Evolutionary conservation across 1,284 basidiomycete species (phyloP), one percentile per base, ranked within the genome.

Genomic region (Sporisorium exsertum): DNA sequence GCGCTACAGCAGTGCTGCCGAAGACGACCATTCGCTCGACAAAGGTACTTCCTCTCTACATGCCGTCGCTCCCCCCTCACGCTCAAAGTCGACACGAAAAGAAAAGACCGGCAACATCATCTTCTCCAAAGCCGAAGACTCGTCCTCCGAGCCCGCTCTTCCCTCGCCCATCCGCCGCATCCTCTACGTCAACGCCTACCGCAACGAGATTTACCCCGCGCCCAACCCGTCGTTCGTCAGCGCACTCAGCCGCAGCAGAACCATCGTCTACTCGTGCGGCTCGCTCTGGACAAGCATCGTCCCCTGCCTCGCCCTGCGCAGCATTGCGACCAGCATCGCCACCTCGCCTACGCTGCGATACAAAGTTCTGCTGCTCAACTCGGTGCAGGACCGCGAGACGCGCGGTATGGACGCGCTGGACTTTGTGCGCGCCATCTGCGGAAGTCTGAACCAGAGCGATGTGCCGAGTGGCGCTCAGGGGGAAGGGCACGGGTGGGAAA

Each of bases 261-360:
- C 92, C 2, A 87, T 97, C 33, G 90, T 97, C 5, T 97, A 96
- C 86, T 94, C 93, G 2, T 95, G 80, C 84, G 94, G 94, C 1
- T 95, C 94, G 0, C 87, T 97, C 2, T 97, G 93, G 93, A 97
- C 95, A 1, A 84, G 81, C 43, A 93, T 98, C 75, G 90, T 97
- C 18, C 95, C 96, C 0, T 97, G 95, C 84, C 89, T 99, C 18
- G 92, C 93, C 0, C 87, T 99, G 16, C 90, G 91, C 56, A 93
- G 93, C 6, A 91, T 98, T 5, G 94, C 92, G 1, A 87, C 89
- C 32, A 89, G 90, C 12, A 95, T 98, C 67, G 93, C 93, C 8
- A 88, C 89, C 45, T 95, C 94, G 16, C 87, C 87, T 4, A 88
- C 89, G 9, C 87, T 97, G 16, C 89, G 89, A 42, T 92, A 91